A percentile compares a stretch with the other conserved stretches of the same genome.
These are phyloP conservation scores for Saccharomycopsis selenospora DNA, from an alignment of 805 yeast genomes.

Conservation along the genomic window DNA sequence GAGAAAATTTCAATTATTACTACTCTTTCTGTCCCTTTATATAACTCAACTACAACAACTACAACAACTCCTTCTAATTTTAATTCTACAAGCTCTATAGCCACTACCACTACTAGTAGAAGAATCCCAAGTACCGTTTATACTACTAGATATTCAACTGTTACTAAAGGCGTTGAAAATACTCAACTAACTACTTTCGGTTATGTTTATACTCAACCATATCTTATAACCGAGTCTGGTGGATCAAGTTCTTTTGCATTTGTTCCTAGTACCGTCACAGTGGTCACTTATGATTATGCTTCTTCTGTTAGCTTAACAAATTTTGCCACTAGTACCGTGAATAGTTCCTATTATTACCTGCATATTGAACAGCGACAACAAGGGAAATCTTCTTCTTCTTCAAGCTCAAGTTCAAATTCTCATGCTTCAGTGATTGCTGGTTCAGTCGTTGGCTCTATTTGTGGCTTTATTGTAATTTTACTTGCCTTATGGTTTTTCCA, in stretches of 20 bases:
- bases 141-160: constrained; percentile 9
- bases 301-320: constrained; percentile 13
- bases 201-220: constrained; percentile 21
- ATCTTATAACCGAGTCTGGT: constrained; percentile 9
- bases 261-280: constrained; percentile 20
- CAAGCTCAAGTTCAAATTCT: neutral
- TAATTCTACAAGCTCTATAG: neutral
- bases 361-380: neutral
- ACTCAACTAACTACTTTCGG: constrained; percentile 10
- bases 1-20: constrained; percentile 14
- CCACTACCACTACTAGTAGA: neutral
- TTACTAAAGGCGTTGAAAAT: neutral
- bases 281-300: constrained; percentile 12
- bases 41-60: neutral
- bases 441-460: constrained; percentile 14
- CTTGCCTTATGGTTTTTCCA: constrained; percentile 4
- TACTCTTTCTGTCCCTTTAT: constrained; percentile 12
- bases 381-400: neutral
- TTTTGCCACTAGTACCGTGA: constrained; percentile 17
- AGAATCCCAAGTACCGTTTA: neutral
- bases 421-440: constrained; percentile 14
- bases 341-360: constrained; percentile 6
- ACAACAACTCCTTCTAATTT: neutral
- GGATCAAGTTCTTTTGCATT: constrained; percentile 6
- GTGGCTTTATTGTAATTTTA: constrained; percentile 5